Conservation (phyloP, 2,329 filamentous ascomycete species). For the Cyphellophora attinorum region DNA sequence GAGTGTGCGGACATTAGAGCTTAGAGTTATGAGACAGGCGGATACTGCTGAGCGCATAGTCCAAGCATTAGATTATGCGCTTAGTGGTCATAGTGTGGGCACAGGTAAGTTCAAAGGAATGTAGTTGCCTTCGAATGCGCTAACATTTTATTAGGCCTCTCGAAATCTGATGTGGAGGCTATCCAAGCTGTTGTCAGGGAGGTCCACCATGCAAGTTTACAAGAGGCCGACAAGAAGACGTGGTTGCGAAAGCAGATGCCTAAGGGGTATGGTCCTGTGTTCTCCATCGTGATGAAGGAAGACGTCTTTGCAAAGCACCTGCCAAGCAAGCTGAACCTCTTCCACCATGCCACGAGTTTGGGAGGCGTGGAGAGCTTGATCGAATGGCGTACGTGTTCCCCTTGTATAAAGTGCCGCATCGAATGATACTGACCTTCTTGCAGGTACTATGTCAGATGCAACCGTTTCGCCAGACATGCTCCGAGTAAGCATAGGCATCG, state of each 20-base stretch:
- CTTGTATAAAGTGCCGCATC: too few species aligned
- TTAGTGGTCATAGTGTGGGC: conserved; percentile 28
- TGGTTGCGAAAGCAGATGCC: conserved; percentile 90
- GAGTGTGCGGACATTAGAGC: conserved; percentile 73
- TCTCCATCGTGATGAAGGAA: conserved; percentile 59
- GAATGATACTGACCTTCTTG: too few species aligned
- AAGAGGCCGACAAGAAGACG: conserved; percentile 51
- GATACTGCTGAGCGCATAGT: conserved; percentile 61
- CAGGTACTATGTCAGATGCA: conserved; percentile 76
- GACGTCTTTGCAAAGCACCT: conserved; percentile 54
- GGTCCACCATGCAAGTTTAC: conserved; percentile 71
- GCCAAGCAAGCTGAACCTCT: conserved; percentile 69
- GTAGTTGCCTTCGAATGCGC: too few species aligned
- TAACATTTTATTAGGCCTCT: too few species aligned
- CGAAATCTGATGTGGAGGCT: conserved; percentile 31
- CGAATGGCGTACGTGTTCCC: conserved; percentile 92
- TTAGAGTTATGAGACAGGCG: conserved; percentile 71
- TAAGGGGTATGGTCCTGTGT: conserved; percentile 79
- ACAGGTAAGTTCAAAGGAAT: too few species aligned
- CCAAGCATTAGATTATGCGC: conserved; percentile 53
- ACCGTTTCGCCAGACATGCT: conserved; percentile 63
- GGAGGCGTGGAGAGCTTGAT: conserved; percentile 93
- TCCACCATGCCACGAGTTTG: conserved; percentile 89
- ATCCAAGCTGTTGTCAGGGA: conserved; percentile 48
- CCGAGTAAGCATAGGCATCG: conserved; percentile 76